These are phyloP conservation scores for Diaporthe longicolla DNA, from an alignment of 2,329 filamentous ascomycete genomes.

Conservation along the genomic window DNA sequence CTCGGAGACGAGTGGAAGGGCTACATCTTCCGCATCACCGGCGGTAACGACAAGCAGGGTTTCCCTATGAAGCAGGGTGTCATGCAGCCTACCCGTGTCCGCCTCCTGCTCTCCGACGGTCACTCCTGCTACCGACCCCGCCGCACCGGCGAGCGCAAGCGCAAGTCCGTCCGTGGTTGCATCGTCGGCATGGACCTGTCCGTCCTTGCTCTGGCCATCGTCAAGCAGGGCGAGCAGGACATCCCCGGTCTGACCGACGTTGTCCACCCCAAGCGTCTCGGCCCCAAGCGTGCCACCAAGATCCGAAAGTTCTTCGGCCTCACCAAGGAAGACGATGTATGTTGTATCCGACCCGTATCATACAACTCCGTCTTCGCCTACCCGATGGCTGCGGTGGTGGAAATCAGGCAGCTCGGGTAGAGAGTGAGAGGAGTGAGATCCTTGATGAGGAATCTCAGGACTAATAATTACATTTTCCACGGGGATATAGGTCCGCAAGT, in stretches of 20 bases:
- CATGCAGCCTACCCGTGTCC: conserved; percentile 98
- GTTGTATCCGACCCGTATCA: conserved; percentile 66
- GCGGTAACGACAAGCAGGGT: conserved; percentile 99
- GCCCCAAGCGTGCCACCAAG: conserved; percentile 99
- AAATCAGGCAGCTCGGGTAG: conserved; percentile 64
- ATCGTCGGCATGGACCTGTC: conserved; percentile 97
- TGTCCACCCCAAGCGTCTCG: conserved; percentile 98
- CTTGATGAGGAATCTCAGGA: conserved; percentile 44
- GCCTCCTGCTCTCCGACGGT: conserved; percentile 93
- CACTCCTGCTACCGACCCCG: conserved; percentile 99
- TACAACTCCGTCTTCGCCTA: conserved; percentile 79
- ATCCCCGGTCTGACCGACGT: conserved; percentile 97
- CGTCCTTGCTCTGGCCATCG: conserved; percentile 92
- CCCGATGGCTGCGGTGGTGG: conserved; percentile 65
- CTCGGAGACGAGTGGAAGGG: conserved; percentile 99
- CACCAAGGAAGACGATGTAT: conserved; percentile 99
- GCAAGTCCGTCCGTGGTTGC: conserved; percentile 99
- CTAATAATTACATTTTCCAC: conserved; percentile 57
- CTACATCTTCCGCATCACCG: conserved; percentile 99
- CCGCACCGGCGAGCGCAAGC: conserved; percentile 98
- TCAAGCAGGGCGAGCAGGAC: conserved; percentile 97
- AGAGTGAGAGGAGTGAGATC: conserved; percentile 66
- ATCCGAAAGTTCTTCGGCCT: conserved; percentile 99
- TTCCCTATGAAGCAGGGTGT: conserved; percentile 99
- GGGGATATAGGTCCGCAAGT: conserved; percentile 89